Evolutionary conservation across 257 asterid genomes (phyloP).

Genomic region (Solanum habrochaites): DNA sequence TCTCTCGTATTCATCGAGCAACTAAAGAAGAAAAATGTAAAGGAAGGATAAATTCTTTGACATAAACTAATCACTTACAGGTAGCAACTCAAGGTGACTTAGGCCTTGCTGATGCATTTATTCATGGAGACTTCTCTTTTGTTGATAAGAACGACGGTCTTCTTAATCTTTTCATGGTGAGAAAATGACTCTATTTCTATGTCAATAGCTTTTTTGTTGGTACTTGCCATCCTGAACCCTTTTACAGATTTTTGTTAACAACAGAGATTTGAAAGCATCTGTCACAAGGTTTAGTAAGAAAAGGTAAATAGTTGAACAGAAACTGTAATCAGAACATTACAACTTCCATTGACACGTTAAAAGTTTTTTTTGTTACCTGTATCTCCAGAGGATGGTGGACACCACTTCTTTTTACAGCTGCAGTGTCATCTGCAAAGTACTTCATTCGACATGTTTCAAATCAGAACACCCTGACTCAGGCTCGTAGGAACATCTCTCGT

Average conservation of each 20-base stretch:
- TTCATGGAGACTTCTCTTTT: constrained; percentile 73
- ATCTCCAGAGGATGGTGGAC: constrained; percentile 90
- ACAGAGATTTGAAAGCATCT: constrained; percentile 52
- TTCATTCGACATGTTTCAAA: constrained; percentile 62
- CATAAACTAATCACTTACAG: constrained; percentile 10
- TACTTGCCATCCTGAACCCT: constrained; percentile 2
- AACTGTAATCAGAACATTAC: background rate
- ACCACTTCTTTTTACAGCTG: constrained; percentile 60
- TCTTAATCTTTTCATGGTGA: constrained; percentile 72
- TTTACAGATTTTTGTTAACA: constrained; percentile 61
- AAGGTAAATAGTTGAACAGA: constrained; percentile 26
- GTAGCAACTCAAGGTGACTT: constrained; percentile 72
- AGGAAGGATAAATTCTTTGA: background rate
- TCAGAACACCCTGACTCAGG: constrained; percentile 64
- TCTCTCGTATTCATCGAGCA: background rate
- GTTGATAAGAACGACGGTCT: constrained; percentile 57
- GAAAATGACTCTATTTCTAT: background rate
- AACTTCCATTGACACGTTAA: background rate
- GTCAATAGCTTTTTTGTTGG: background rate
- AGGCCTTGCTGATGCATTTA: constrained; percentile 90
- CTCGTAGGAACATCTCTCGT: constrained; percentile 72
- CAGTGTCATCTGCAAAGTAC: constrained; percentile 68
- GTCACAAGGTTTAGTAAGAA: constrained; percentile 32
- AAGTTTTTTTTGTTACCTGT: background rate
- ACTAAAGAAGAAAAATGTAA: background rate